Percentiles rank a stretch among this genome's conserved stretches.
Evolutionary conservation across 768 basidiomycete species (phyloP).

Genomic region (Trametes meyenii): DNA sequence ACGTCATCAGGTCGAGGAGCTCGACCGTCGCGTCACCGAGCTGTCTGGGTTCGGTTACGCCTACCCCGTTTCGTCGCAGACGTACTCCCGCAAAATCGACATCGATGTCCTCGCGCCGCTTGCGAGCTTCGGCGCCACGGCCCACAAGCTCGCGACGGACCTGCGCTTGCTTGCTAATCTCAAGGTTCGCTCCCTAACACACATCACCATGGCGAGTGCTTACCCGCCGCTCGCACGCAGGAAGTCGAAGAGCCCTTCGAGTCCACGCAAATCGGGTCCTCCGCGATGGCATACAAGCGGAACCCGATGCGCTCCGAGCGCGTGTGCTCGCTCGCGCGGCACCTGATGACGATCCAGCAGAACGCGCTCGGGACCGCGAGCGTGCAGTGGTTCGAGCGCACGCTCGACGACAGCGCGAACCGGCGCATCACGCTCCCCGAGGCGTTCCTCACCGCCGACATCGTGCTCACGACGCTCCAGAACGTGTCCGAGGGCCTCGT

Average conservation of each 20-base stretch:
- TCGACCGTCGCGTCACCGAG: slow-evolving; percentile 87
- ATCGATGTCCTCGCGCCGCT: slow-evolving; percentile 89
- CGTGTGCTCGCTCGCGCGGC: slow-evolving; percentile 93
- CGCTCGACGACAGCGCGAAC: slow-evolving; percentile 97
- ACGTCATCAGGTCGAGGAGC: slow-evolving; percentile 73
- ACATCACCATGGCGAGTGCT: neutral
- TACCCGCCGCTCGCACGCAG: slow-evolving; percentile 36
- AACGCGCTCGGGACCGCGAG: slow-evolving; percentile 94
- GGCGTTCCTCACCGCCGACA: slow-evolving; percentile 96
- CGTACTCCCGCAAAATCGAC: slow-evolving; percentile 98
- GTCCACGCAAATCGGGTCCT: slow-evolving; percentile 96
- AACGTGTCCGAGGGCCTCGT: slow-evolving; percentile 98
- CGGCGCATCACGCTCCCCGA: slow-evolving; percentile 95
- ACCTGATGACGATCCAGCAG: slow-evolving; percentile 94
- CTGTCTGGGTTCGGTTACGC: slow-evolving; percentile 92
- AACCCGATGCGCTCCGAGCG: slow-evolving; percentile 99
- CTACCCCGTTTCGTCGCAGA: slow-evolving; percentile 98
- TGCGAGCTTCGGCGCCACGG: slow-evolving; percentile 90
- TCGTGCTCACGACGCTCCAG: slow-evolving; percentile 91
- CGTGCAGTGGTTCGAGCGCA: slow-evolving; percentile 98
- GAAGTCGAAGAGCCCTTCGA: slow-evolving; percentile 99
- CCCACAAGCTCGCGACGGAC: slow-evolving; percentile 97
- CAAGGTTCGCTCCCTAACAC: slow-evolving; percentile 52
- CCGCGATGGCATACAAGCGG: slow-evolving; percentile 98
- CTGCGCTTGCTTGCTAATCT: slow-evolving; percentile 92